phyloP scores from a whole-genome alignment of 805 yeast genomes.

The Cyberlindnera suaveolens region DNA sequence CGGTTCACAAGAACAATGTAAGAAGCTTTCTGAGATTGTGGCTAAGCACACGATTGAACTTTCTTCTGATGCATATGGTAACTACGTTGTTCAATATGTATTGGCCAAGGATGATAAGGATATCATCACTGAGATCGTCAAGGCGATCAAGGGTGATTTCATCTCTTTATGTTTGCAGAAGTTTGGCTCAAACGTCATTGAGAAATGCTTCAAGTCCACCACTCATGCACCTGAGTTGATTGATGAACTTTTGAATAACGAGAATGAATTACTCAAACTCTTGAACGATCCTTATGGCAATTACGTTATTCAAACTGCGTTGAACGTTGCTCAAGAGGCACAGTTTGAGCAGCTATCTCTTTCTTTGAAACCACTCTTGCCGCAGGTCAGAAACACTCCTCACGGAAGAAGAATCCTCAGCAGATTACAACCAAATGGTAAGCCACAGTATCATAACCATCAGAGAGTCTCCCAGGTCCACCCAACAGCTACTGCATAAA shows the following conservation, averaged over 20 bases:
- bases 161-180: slow-evolving; percentile 70
- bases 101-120: slow-evolving; percentile 37
- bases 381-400: slow-evolving; percentile 81
- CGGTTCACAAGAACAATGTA: slow-evolving; percentile 67
- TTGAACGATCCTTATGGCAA: slow-evolving; percentile 91
- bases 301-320: slow-evolving; percentile 88
- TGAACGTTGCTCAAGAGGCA: slow-evolving; percentile 47
- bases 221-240: slow-evolving; percentile 42
- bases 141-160: slow-evolving; percentile 27
- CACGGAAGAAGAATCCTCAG: slow-evolving; percentile 92
- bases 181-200: slow-evolving; percentile 91
- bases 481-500: no score
- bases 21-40: slow-evolving; percentile 58
- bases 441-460: neutral
- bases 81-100: slow-evolving; percentile 94
- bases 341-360: slow-evolving; percentile 52
- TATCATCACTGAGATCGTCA: slow-evolving; percentile 28
- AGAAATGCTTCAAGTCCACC: slow-evolving; percentile 63
- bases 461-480: no score
- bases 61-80: slow-evolving; percentile 91
- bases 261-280: slow-evolving; percentile 37
- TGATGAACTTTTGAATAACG: slow-evolving; percentile 38
- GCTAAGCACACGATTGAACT: slow-evolving; percentile 63
- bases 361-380: slow-evolving; percentile 65
- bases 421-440: slow-evolving; percentile 35